These are phyloP conservation scores for Heterobasidion annosum DNA, from an alignment of 1,284 basidiomycete genomes.

Conservation along the genomic window DNA sequence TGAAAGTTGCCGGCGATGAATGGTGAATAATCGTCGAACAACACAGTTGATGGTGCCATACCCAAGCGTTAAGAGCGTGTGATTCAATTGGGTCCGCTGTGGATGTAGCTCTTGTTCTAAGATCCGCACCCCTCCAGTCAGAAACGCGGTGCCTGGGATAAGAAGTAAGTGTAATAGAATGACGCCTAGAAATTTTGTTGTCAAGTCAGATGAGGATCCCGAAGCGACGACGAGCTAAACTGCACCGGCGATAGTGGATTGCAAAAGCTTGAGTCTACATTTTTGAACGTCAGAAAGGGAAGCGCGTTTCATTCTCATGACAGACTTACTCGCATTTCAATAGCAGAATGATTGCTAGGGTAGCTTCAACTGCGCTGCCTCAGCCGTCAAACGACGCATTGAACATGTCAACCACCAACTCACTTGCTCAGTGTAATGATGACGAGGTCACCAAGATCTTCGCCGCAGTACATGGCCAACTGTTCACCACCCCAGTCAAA, in stretches of 20 bases:
- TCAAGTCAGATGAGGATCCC: not conserved
- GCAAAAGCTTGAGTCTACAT: constrained; percentile 40
- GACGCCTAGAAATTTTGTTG: constrained; percentile 31
- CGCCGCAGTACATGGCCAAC: constrained; percentile 44
- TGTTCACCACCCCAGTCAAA: constrained; percentile 54
- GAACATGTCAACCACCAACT: not conserved
- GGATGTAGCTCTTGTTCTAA: constrained; percentile 40
- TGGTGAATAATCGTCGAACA: not conserved
- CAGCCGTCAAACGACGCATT: not conserved
- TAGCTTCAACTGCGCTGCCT: constrained; percentile 42
- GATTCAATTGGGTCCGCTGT: constrained; percentile 50
- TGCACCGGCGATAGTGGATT: constrained; percentile 49
- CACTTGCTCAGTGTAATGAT: constrained; percentile 34
- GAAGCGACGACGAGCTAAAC: not conserved
- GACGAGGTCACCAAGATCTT: constrained; percentile 45
- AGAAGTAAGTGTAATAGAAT: constrained; percentile 53
- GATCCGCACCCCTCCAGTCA: constrained; percentile 50
- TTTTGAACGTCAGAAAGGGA: constrained; percentile 12
- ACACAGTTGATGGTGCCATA: constrained; percentile 17
- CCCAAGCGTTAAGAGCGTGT: constrained; percentile 60
- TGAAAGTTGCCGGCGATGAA: not conserved
- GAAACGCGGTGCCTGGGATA: constrained; percentile 51
- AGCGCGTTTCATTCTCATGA: not conserved
- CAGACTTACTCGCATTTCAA: constrained; percentile 52
- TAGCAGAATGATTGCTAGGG: constrained; percentile 57